Evolutionary conservation across 495 filamentous ascomycete species (phyloP).

Genomic region (Elasticomyces elasticus): DNA sequence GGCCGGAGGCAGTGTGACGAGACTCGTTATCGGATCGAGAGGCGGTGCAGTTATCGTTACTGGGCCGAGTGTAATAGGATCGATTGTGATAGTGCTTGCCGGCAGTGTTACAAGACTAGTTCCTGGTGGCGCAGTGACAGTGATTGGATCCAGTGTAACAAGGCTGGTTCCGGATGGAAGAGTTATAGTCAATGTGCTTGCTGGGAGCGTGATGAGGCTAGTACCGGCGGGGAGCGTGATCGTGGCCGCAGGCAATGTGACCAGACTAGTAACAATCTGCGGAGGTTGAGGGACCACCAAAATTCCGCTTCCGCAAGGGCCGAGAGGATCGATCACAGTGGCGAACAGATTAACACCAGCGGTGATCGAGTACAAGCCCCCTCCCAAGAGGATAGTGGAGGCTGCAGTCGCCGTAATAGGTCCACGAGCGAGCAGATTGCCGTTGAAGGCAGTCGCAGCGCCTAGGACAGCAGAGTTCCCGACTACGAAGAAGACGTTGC

Average conservation of each 20-base stretch:
- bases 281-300: background rate
- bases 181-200: background rate
- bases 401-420: background rate
- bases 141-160: background rate
- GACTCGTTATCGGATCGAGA: background rate
- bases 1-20: background rate
- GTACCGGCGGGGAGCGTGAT: background rate
- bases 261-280: background rate
- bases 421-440: background rate
- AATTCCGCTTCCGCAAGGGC: background rate
- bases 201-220: background rate
- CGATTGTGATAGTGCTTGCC: background rate
- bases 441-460: background rate
- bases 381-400: background rate
- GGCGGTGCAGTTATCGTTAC: background rate
- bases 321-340: background rate
- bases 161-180: background rate
- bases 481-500: background rate
- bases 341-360: background rate
- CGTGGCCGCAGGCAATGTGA: background rate
- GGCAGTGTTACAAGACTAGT: background rate
- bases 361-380: background rate
- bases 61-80: background rate
- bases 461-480: background rate
- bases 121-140: background rate